phyloP scores from a whole-genome alignment of 768 basidiomycete species.

The Goffeauzyma gilvescens region DNA sequence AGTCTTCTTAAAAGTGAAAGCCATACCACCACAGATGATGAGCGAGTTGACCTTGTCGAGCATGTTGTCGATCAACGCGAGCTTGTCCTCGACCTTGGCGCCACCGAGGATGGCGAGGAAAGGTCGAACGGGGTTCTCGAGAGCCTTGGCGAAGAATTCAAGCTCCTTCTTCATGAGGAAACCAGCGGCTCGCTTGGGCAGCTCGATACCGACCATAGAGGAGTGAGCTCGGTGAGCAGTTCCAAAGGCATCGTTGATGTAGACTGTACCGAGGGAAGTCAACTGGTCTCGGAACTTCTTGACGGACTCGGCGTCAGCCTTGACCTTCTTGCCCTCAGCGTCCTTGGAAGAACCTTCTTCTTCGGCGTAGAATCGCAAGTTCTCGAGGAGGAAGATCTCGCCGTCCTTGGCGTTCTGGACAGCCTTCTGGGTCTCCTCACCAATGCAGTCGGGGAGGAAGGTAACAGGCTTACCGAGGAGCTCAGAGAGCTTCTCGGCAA shows the following conservation, averaged over 20 bases:
- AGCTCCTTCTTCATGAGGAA: conserved; percentile 98
- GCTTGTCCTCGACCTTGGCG: conserved; percentile 98
- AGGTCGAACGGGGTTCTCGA: conserved; percentile 80
- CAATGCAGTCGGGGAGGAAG: conserved; percentile 72
- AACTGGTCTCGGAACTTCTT: conserved; percentile 67
- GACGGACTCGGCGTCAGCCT: conserved; percentile 68
- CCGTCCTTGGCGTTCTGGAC: conserved; percentile 45
- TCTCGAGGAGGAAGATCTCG: conserved; percentile 74
- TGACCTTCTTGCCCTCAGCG: conserved; percentile 81
- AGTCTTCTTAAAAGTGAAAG: conserved; percentile 96
- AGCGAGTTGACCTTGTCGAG: conserved; percentile 93
- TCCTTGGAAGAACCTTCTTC: conserved; percentile 91
- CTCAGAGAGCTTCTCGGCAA: conserved; percentile 59
- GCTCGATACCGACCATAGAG: conserved; percentile 90
- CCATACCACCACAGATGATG: conserved; percentile 96
- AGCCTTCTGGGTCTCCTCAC: conserved; percentile 59
- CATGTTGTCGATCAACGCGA: conserved; percentile 96
- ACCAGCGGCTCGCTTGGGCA: conserved; percentile 78
- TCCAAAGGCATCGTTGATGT: conserved; percentile 96
- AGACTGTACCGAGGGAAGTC: conserved; percentile 83
- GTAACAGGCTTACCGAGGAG: conserved; percentile 53
- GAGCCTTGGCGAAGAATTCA: conserved; percentile 93
- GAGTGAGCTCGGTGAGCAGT: conserved; percentile 97
- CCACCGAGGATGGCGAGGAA: conserved; percentile 98
- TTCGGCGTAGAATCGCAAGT: conserved; percentile 93